Base-by-base conservation (phyloP, 116 monocot genomes). In the Cymodocea nodosa region DNA sequence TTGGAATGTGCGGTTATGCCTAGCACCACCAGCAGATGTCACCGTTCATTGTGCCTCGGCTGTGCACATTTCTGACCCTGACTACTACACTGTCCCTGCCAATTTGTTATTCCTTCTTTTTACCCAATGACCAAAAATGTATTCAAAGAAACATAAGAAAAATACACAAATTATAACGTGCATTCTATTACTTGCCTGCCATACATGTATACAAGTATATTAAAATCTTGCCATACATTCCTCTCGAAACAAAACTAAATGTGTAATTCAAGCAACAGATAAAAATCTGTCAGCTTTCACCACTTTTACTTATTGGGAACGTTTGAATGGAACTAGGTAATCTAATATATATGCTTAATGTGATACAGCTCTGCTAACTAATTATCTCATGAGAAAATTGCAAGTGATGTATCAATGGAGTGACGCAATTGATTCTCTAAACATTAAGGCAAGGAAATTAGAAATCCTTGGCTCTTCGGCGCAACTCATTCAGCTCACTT, bases 401-500 rank as follows among this genome's bases (percentile, higher is more conserved):
- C 20, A 11, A 57, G 25, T 15, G 25, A 9, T 22, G 22, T 25
- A 58, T 58, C 14, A 12, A 58, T 58, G 22, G 58, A 61, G 15
- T 60, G n/a, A n/a, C n/a, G n/a, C 0, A 16, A 39, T 23, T n/a
- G 5, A 36, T n/a, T 37, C 61, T 61, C 36, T 24, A 5, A 30
- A 13, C 15, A 60, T 35, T 25, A 11, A 15, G 15, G 23, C 35
- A 60, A n/a, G 35, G 35, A n/a, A 69, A 22, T 70, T 80, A 94
- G 20, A 75, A 83, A 4, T 91, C 97, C 52, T 78, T 91, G 25
- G 85, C 68, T 73, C 74, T 85, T 61, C 80, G 88, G n/a, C 97
- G 60, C 34, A 97, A 70, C 64, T 97, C 91, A 60, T 97, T 90
- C 12, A 97, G 84, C 74, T 98, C 92, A 6, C 63, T 82, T 64